phyloP scores from a whole-genome alignment of 2,329 filamentous ascomycete genomes.

The Exophiala sp. region DNA sequence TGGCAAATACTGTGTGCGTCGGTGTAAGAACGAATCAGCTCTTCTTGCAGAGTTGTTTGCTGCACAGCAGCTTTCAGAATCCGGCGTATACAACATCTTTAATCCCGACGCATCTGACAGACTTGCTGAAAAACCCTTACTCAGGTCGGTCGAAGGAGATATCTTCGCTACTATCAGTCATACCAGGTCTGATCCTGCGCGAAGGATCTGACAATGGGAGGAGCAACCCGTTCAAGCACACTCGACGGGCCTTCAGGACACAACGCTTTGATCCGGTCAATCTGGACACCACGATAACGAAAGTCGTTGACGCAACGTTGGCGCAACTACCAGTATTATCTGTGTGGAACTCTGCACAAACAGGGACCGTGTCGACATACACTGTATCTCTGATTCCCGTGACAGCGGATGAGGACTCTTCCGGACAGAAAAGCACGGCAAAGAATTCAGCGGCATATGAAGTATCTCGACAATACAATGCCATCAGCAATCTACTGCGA shows the following conservation, averaged over 20 bases:
- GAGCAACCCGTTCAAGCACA: constrained; percentile 24
- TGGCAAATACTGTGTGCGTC: constrained; percentile 57
- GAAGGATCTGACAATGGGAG: background rate
- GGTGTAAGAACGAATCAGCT: constrained; percentile 53
- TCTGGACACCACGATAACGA: constrained; percentile 3
- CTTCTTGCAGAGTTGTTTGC: constrained; percentile 31
- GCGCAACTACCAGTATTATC: constrained; percentile 2
- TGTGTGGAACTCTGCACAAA: constrained; percentile 1
- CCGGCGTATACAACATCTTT: constrained; percentile 35
- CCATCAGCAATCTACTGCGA: no score
- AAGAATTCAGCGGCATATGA: no score
- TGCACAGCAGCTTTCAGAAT: constrained; percentile 45
- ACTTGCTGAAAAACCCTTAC: constrained; percentile 30
- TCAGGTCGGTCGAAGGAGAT: constrained; percentile 6
- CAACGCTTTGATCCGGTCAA: constrained; percentile 36
- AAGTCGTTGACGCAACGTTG: background rate
- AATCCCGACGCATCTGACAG: constrained; percentile 29
- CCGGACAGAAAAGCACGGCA: background rate
- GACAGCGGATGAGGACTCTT: no score
- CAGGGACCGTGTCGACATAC: background rate
- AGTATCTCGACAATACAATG: no score
- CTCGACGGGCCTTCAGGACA: constrained; percentile 34
- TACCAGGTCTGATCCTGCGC: constrained; percentile 23
- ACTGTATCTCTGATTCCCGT: no score
- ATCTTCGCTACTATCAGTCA: constrained; percentile 21